Conservation (phyloP, 495 filamentous ascomycete genomes). For the Podospora conica region DNA sequence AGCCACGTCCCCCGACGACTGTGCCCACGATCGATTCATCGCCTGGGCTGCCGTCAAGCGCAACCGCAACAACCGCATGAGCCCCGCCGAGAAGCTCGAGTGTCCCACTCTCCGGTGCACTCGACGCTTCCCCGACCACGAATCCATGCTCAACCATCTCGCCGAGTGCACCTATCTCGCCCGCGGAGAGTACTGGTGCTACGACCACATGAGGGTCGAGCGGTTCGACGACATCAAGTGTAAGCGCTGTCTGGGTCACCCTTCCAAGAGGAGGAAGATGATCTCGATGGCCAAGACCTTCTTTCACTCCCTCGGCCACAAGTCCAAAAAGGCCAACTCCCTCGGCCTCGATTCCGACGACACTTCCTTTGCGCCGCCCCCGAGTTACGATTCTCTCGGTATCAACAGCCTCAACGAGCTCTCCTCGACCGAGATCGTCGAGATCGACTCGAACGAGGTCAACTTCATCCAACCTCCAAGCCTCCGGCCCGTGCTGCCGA, state of each 20-base stretch:
- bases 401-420: slow-evolving; percentile 30
- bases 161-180: slow-evolving; percentile 36
- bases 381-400: slow-evolving; percentile 38
- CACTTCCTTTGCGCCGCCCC: slow-evolving; percentile 26
- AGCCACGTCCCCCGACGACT: slow-evolving; percentile 38
- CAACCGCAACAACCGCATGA: slow-evolving; percentile 40
- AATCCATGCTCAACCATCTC: slow-evolving; percentile 42
- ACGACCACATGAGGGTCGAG: slow-evolving; percentile 42
- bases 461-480: background rate
- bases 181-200: slow-evolving; percentile 43
- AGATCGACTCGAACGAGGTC: slow-evolving; percentile 41
- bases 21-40: slow-evolving; percentile 42
- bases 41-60: slow-evolving; percentile 47
- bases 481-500: slow-evolving; percentile 5
- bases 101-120: slow-evolving; percentile 41
- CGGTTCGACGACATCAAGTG: slow-evolving; percentile 44
- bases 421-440: slow-evolving; percentile 37
- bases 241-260: slow-evolving; percentile 39
- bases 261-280: slow-evolving; percentile 42
- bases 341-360: slow-evolving; percentile 18
- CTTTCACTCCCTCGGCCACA: slow-evolving; percentile 44
- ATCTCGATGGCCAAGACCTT: slow-evolving; percentile 43
- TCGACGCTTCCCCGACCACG: slow-evolving; percentile 37
- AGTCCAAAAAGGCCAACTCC: slow-evolving; percentile 25
- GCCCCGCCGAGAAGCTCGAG: slow-evolving; percentile 33